Evolutionary conservation across 176 grass and related monocot species (phyloP).

Genomic region (Phoenix roebelenii): DNA sequence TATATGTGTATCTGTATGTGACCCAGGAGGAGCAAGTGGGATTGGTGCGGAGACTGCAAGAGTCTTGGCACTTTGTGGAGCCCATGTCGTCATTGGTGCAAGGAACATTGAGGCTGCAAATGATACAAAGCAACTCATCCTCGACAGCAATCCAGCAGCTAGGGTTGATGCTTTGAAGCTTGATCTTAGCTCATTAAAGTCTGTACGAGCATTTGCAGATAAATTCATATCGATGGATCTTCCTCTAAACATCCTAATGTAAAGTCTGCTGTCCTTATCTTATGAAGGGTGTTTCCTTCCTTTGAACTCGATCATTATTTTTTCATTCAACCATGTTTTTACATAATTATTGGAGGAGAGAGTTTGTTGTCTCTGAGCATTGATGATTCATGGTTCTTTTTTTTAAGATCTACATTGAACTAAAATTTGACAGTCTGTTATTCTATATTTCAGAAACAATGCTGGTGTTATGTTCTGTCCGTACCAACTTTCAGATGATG

Average conservation of each 20-base stretch:
- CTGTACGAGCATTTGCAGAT: slow-evolving; percentile 52
- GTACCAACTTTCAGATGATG: slow-evolving; percentile 78
- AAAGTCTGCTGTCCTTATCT: slow-evolving; percentile 20
- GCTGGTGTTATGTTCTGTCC: slow-evolving; percentile 96
- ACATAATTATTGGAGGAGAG: no score
- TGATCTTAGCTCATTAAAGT: slow-evolving; percentile 89
- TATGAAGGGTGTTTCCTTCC: not conserved
- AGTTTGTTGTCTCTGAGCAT: no score
- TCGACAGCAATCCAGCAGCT: slow-evolving; percentile 32
- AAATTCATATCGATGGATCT: slow-evolving; percentile 72
- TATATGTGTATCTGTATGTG: not conserved
- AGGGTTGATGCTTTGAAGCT: slow-evolving; percentile 58
- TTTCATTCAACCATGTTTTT: no score
- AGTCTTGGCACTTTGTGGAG: slow-evolving; percentile 81
- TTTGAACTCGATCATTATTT: not conserved
- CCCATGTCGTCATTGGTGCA: slow-evolving; percentile 77
- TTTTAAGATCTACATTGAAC: no score
- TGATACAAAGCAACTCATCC: slow-evolving; percentile 45
- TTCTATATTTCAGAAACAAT: slow-evolving; percentile 57
- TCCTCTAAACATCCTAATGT: slow-evolving; percentile 94
- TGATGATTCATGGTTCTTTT: no score
- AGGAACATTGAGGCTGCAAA: slow-evolving; percentile 89
- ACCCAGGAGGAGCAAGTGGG: slow-evolving; percentile 71
- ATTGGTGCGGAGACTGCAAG: slow-evolving; percentile 87
- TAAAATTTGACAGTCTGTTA: no score